Percentiles rank a stretch among this genome's conserved stretches.
phyloP scores from a whole-genome alignment of 78 protist species.

The Creolimax fragrantissima region DNA sequence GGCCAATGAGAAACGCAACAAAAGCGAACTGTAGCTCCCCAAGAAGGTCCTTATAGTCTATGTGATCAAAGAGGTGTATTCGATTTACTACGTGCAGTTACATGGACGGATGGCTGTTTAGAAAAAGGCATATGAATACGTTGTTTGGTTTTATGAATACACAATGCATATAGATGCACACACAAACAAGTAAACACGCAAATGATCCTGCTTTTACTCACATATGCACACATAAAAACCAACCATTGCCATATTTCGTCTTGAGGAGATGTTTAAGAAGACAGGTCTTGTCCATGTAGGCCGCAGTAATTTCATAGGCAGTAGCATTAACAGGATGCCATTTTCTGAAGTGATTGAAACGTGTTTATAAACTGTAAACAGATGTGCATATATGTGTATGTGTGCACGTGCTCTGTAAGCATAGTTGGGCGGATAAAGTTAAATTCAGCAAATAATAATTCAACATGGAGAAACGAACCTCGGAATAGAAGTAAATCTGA shows the following conservation, averaged over 20 bases:
- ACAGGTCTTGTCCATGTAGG: neutral
- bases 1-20: conserved; percentile 15
- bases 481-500: conserved; percentile 10
- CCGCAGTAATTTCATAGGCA: neutral
- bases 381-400: no score
- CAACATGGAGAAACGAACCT: no score
- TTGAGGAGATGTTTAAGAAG: neutral
- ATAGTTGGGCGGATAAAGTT: no score
- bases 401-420: no score
- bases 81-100: neutral
- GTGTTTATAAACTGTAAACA: no score
- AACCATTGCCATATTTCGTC: neutral
- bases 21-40: conserved; percentile 34
- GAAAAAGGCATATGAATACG: neutral
- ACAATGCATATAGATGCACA: neutral
- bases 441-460: no score
- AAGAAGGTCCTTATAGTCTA: neutral
- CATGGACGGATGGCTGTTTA: neutral
- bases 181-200: neutral
- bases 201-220: neutral
- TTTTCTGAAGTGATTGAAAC: no score
- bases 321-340: neutral
- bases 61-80: neutral
- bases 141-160: neutral
- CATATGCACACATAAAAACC: neutral